Evolutionary conservation across 768 basidiomycete species (phyloP).

Genomic region (Termitomyces sp.): DNA sequence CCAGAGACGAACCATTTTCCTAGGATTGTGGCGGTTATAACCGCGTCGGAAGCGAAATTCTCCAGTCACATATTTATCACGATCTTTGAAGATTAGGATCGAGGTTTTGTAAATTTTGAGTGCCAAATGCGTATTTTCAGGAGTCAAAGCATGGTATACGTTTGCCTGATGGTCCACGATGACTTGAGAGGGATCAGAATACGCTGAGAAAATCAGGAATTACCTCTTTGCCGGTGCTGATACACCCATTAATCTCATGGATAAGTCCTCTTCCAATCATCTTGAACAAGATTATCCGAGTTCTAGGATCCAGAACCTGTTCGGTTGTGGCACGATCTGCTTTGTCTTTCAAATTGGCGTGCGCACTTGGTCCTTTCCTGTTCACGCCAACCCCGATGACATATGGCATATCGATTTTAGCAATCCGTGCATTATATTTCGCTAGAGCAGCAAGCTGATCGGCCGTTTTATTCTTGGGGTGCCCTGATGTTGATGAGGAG

Average conservation of each 20-base stretch:
- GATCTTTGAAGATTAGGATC: slow-evolving; percentile 94
- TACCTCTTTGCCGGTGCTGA: slow-evolving; percentile 99
- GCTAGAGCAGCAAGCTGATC: slow-evolving; percentile 73
- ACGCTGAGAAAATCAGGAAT: neutral
- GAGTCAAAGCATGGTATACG: slow-evolving; percentile 84
- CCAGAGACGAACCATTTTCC: slow-evolving; percentile 99
- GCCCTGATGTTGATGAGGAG: slow-evolving; percentile 17
- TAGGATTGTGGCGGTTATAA: slow-evolving; percentile 84
- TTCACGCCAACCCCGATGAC: slow-evolving; percentile 71
- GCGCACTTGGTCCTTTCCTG: slow-evolving; percentile 85
- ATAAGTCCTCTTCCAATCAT: slow-evolving; percentile 91
- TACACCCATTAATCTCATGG: slow-evolving; percentile 90
- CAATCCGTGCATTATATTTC: slow-evolving; percentile 71
- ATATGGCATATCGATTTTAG: slow-evolving; percentile 74
- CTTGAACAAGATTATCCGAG: slow-evolving; percentile 89
- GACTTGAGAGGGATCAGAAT: neutral
- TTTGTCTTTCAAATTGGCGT: slow-evolving; percentile 91
- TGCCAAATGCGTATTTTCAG: slow-evolving; percentile 61
- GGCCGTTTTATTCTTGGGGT: slow-evolving; percentile 51
- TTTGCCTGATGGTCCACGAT: slow-evolving; percentile 61
- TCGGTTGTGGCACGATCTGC: slow-evolving; percentile 95
- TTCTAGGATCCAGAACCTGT: slow-evolving; percentile 96
- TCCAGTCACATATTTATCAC: slow-evolving; percentile 94
- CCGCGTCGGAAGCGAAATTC: slow-evolving; percentile 94
- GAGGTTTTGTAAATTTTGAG: slow-evolving; percentile 99